phyloP scores from a whole-genome alignment of 345 rosid genomes.

The Durio zibethinus region DNA sequence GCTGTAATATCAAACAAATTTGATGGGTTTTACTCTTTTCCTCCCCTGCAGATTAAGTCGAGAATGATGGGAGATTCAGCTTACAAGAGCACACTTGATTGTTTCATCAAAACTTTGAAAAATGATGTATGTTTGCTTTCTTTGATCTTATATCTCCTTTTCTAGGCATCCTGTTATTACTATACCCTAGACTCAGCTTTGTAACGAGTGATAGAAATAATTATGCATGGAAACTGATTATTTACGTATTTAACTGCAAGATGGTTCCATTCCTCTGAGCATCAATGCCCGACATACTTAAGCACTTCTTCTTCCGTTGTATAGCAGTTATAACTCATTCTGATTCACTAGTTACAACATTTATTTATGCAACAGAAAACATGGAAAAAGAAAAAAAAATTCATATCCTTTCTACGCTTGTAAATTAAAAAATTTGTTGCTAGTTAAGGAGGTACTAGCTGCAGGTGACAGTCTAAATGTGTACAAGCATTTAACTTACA shows the following conservation, averaged over 20 bases:
- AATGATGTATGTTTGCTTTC: constrained; percentile 55
- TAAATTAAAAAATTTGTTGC: neutral
- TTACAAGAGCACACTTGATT: constrained; percentile 88
- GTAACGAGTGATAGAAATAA: neutral
- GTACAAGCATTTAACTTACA: constrained; percentile 7
- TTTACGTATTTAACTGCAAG: neutral
- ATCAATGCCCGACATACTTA: neutral
- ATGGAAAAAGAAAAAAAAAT: neutral
- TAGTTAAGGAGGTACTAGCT: neutral
- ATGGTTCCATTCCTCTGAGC: neutral
- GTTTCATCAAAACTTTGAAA: constrained; percentile 86
- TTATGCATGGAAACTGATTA: neutral
- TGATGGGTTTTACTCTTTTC: neutral
- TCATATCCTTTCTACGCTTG: neutral
- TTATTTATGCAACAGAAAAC: neutral
- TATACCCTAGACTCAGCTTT: neutral
- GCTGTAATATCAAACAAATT: constrained; percentile 1
- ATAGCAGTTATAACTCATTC: neutral
- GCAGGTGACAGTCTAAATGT: neutral
- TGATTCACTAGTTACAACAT: neutral
- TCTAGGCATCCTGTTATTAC: neutral
- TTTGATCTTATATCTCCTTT: constrained; percentile 2
- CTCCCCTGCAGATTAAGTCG: constrained; percentile 71
- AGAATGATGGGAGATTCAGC: constrained; percentile 99
- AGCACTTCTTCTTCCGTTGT: neutral